Percentiles rank a stretch among this genome's conserved stretches.
Evolutionary conservation across 2,329 filamentous ascomycete species (phyloP).

Genomic region (Neonectria neomacrospora): DNA sequence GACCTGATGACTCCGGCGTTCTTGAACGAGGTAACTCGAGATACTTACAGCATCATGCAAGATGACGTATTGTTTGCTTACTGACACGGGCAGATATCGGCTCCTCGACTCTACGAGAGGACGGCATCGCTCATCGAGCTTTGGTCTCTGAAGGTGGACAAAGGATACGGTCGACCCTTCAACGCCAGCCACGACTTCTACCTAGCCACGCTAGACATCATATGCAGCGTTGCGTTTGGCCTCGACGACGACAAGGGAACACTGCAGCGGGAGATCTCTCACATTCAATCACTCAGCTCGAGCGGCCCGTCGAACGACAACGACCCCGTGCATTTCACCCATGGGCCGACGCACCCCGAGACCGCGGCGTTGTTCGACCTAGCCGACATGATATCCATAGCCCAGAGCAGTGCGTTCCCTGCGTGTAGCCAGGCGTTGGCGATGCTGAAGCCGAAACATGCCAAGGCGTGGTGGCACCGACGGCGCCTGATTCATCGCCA

Average conservation of each 20-base stretch:
- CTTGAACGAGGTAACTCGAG: slow-evolving; percentile 42
- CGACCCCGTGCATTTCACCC: slow-evolving; percentile 31
- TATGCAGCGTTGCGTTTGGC: slow-evolving; percentile 50
- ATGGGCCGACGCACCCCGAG: slow-evolving; percentile 31
- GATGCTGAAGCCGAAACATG: slow-evolving; percentile 41
- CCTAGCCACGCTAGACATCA: slow-evolving; percentile 49
- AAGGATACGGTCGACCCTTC: slow-evolving; percentile 48
- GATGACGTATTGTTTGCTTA: slow-evolving; percentile 9
- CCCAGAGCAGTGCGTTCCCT: slow-evolving; percentile 39
- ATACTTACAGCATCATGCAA: not conserved
- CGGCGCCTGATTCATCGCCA: slow-evolving; percentile 37
- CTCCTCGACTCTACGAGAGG: slow-evolving; percentile 50
- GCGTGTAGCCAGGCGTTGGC: slow-evolving; percentile 35
- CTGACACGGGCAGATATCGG: slow-evolving; percentile 44
- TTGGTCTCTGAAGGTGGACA: slow-evolving; percentile 47
- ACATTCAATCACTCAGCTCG: slow-evolving; percentile 17
- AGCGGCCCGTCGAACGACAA: not conserved
- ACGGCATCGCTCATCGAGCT: slow-evolving; percentile 47
- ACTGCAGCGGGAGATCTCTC: slow-evolving; percentile 28
- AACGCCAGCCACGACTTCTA: slow-evolving; percentile 47
- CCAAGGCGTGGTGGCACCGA: slow-evolving; percentile 41
- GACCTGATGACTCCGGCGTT: slow-evolving; percentile 53
- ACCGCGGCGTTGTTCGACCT: slow-evolving; percentile 39
- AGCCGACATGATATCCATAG: slow-evolving; percentile 41
- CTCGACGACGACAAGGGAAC: slow-evolving; percentile 37